A percentile compares a stretch with the other conserved stretches of the same genome.
These are phyloP conservation scores for Ganoderma multipileum DNA, from an alignment of 1,284 basidiomycete genomes.

Conservation along the genomic window DNA sequence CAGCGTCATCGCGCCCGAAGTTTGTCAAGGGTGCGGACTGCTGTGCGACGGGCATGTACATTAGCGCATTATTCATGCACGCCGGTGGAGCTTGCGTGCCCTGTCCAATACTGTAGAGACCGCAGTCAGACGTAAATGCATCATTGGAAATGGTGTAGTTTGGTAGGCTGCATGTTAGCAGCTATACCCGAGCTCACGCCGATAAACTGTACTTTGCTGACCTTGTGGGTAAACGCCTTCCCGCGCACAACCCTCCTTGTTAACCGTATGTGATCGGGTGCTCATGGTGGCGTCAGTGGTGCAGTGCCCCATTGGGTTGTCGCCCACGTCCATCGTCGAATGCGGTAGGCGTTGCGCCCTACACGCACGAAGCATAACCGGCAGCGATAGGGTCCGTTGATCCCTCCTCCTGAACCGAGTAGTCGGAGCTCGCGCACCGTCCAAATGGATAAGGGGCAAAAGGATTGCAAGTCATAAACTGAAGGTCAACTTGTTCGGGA, in stretches of 20 bases:
- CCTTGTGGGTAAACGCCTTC: conserved; percentile 12
- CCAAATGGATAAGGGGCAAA: not conserved
- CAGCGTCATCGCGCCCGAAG: not conserved
- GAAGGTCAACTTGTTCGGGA: not conserved
- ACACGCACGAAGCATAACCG: not conserved
- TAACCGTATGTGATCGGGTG: not conserved
- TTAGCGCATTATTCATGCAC: conserved; percentile 1
- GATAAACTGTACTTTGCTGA: conserved; percentile 1
- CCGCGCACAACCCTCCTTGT: conserved; percentile 13
- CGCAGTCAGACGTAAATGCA: not conserved
- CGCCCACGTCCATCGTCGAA: not conserved
- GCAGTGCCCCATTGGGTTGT: not conserved
- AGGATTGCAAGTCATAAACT: not conserved
- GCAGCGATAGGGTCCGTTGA: not conserved
- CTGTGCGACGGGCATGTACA: not conserved
- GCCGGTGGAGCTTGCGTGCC: conserved; percentile 4
- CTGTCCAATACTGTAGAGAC: conserved; percentile 1
- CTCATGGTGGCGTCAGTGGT: not conserved
- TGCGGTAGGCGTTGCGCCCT: not conserved
- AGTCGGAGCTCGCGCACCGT: not conserved
- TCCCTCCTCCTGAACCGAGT: not conserved
- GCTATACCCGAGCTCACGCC: conserved; percentile 3
- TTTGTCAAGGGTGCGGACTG: conserved; percentile 1
- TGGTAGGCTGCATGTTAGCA: not conserved
- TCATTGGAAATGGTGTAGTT: not conserved